Base-by-base conservation (phyloP, 1,139 yeast genomes). In the Suhomyces coccinellae region DNA sequence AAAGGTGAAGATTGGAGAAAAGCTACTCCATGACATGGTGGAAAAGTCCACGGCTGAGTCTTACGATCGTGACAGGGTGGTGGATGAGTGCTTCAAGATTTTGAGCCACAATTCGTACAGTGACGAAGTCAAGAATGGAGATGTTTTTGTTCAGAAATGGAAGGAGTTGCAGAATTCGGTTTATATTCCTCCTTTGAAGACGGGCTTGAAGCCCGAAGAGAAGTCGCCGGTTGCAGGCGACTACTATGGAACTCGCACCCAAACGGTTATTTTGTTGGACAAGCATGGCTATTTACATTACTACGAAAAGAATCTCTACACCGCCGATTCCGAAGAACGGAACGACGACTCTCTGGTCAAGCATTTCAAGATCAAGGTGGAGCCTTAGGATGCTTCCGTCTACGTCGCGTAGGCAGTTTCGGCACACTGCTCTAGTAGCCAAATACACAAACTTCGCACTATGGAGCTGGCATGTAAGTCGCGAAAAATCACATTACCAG, bases 241-340 rank as follows among this genome's bases (percentile, higher is more conserved):
- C 24, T 81, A 73, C 55, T 93, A 91, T 57, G 98, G 97, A 0
- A 93, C 99, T 0, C 69, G 98, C 44, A 88, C 97, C 0, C 97
- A 90, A 58, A 89, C 96, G 0, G 79, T 90, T 1, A 73, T 91
- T 6, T 58, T 89, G 16, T 73, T 88, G 10, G 79, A 77, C 53
- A 73, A 71, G 32, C 46, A 62, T 6, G 85, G 86, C 2, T 48
- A 51, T 14, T 54, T 75, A 38, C 64, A 69, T 45, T 74, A 74
- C 52, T 68, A 63, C 45, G 79, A 75, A 53, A 54, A 65, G 31
- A 68, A 71, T 49, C 48, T 73, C 15, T 70, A 70, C 49, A 50
- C 52, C 30, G 52, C 65, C 2, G 73, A 69, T 46, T 56, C 56
- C 4, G 28, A 40, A 6, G 51, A 45, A n/a, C 42, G 36, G 4